Evolutionary conservation across 2,329 filamentous ascomycete species (phyloP).

Genomic region (Diplodia seriata): DNA sequence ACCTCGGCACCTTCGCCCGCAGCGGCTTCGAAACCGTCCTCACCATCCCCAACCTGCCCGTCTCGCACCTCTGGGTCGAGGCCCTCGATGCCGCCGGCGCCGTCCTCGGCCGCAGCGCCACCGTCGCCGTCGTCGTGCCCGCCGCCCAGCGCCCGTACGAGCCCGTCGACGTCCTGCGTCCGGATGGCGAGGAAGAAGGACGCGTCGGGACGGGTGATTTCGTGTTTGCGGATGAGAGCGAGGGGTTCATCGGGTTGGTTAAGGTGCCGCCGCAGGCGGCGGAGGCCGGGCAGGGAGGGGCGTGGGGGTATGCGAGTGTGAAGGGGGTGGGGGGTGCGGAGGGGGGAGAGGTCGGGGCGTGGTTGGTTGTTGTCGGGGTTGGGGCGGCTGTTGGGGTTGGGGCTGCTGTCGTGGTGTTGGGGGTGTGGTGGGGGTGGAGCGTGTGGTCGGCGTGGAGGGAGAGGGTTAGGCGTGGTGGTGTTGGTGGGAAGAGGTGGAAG

Average conservation of each 20-base stretch:
- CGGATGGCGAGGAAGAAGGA: no score
- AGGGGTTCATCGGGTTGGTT: not conserved
- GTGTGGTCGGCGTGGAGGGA: not conserved
- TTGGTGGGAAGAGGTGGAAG: not conserved
- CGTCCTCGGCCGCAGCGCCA: slow-evolving; percentile 6
- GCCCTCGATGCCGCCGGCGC: slow-evolving; percentile 17
- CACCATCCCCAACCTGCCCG: slow-evolving; percentile 12
- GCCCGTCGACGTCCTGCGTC: not conserved
- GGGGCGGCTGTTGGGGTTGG: not conserved
- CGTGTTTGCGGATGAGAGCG: not conserved
- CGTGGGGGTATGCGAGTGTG: slow-evolving; percentile 5
- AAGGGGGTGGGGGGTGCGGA: no score
- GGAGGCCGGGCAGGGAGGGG: not conserved
- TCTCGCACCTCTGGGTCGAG: slow-evolving; percentile 18
- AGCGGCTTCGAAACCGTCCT: slow-evolving; percentile 30
- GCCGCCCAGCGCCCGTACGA: not conserved
- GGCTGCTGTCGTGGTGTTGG: slow-evolving; percentile 2
- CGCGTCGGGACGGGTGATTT: no score
- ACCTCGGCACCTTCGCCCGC: slow-evolving; percentile 25
- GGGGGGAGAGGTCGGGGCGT: not conserved
- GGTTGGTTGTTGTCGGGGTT: not conserved
- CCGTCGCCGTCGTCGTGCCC: not conserved
- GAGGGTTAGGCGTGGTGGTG: not conserved
- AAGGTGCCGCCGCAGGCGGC: slow-evolving; percentile 10
- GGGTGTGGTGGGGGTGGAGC: slow-evolving; percentile 4